phyloP scores from a whole-genome alignment of 1,139 yeast genomes.

The Debaryomyces fabryi region DNA sequence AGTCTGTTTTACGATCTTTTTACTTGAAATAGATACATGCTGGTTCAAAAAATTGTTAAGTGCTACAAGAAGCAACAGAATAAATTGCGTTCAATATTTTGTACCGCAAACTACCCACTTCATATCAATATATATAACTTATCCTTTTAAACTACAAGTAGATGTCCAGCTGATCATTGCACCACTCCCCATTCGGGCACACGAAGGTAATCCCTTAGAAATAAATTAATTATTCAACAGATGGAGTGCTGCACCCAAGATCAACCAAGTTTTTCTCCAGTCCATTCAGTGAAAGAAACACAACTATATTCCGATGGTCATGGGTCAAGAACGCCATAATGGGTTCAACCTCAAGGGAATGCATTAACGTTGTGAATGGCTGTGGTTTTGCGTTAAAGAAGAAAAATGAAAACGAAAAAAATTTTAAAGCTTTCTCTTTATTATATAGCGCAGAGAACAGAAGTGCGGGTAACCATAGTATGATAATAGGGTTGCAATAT shows the following conservation, averaged over 20 bases:
- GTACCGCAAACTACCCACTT: background rate
- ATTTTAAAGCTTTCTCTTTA: slow-evolving; percentile 12
- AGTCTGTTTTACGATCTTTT: background rate
- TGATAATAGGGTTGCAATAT: slow-evolving; percentile 1
- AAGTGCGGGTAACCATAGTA: slow-evolving; percentile 13
- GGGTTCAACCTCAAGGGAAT: slow-evolving; percentile 79
- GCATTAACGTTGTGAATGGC: slow-evolving; percentile 67
- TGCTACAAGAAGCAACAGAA: too few species aligned
- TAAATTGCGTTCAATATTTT: background rate
- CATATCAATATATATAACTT: background rate
- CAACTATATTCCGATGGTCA: slow-evolving; percentile 68
- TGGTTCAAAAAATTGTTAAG: background rate
- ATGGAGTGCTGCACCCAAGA: slow-evolving; percentile 87
- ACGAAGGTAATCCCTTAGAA: slow-evolving; percentile 81
- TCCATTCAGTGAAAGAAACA: slow-evolving; percentile 44
- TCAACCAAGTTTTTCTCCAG: slow-evolving; percentile 68
- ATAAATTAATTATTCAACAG: slow-evolving; percentile 46
- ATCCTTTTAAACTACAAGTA: slow-evolving; percentile 10
- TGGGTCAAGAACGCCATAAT: slow-evolving; percentile 72
- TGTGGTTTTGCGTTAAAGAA: slow-evolving; percentile 68
- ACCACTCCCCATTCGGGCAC: slow-evolving; percentile 79
- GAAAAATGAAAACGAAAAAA: slow-evolving; percentile 16
- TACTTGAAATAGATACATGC: background rate
- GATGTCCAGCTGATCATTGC: slow-evolving; percentile 77
- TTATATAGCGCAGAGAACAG: slow-evolving; percentile 5